phyloP scores from a whole-genome alignment of 352 stramenopile genomes.

The Pythium biforme region DNA sequence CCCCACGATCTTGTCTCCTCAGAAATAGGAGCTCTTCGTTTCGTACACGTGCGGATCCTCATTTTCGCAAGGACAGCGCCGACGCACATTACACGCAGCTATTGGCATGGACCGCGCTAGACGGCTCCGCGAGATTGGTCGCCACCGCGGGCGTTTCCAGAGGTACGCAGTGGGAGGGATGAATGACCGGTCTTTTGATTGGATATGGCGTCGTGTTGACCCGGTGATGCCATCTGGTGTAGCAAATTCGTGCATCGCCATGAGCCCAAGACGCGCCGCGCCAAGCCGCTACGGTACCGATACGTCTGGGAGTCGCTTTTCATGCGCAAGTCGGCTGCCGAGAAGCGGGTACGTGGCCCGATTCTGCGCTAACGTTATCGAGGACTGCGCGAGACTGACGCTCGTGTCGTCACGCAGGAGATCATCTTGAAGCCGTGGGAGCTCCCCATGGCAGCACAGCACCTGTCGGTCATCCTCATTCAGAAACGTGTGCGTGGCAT shows the following conservation, averaged over 20 bases:
- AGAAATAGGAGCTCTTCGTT: background rate
- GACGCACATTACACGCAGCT: no score
- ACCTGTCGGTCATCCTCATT: constrained; percentile 76
- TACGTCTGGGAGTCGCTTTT: constrained; percentile 73
- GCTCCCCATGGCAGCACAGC: constrained; percentile 79
- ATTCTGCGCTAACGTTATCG: no score
- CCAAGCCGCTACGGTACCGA: constrained; percentile 31
- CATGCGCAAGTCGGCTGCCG: constrained; percentile 66
- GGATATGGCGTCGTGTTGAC: background rate
- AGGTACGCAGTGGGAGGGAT: constrained; percentile 30
- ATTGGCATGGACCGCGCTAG: constrained; percentile 32
- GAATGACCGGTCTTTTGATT: background rate
- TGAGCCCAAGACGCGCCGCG: constrained; percentile 46
- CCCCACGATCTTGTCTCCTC: background rate
- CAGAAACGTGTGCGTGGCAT: constrained; percentile 70
- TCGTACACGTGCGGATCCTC: no score
- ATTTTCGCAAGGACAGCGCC: no score
- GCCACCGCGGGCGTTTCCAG: constrained; percentile 46
- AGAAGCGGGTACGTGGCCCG: constrained; percentile 44
- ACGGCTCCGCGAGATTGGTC: constrained; percentile 39
- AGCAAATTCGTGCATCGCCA: constrained; percentile 56
- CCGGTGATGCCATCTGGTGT: background rate
- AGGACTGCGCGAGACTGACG: background rate
- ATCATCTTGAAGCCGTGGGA: constrained; percentile 74
- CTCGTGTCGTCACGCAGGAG: constrained; percentile 33